Conservation (phyloP, 208 protist genomes). For the Leishmania mexicana region DNA sequence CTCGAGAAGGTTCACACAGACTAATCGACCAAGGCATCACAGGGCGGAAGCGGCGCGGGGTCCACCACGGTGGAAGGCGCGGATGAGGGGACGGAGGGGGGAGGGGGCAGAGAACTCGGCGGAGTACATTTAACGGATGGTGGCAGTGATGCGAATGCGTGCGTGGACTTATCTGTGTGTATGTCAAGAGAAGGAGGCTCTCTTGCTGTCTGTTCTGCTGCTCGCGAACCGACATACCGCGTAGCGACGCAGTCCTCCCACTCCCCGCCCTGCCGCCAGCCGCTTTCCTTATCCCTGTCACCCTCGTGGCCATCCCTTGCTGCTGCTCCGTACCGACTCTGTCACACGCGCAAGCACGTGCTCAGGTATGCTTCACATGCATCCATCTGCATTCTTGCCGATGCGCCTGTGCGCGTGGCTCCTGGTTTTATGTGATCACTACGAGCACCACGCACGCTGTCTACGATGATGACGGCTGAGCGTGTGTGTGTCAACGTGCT, state of each 20-base stretch:
- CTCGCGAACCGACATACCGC: background rate
- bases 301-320: slow-evolving; percentile 1
- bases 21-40: background rate
- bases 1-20: slow-evolving; percentile 29
- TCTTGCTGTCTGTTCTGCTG: background rate
- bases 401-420: background rate
- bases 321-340: slow-evolving; percentile 7
- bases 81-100: background rate
- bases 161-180: background rate
- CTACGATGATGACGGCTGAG: background rate
- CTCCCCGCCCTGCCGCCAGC: background rate
- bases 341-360: background rate
- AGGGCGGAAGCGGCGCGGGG: background rate
- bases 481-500: background rate
- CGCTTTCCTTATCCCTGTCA: background rate
- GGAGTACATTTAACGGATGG: background rate
- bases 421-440: background rate
- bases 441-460: background rate
- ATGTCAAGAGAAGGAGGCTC: background rate
- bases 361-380: background rate
- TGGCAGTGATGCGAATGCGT: background rate
- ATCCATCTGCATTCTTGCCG: background rate
- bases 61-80: background rate
- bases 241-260: background rate
- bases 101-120: background rate